phyloP scores from a whole-genome alignment of 805 yeast genomes.

The Wickerhamiella nectarea region DNA sequence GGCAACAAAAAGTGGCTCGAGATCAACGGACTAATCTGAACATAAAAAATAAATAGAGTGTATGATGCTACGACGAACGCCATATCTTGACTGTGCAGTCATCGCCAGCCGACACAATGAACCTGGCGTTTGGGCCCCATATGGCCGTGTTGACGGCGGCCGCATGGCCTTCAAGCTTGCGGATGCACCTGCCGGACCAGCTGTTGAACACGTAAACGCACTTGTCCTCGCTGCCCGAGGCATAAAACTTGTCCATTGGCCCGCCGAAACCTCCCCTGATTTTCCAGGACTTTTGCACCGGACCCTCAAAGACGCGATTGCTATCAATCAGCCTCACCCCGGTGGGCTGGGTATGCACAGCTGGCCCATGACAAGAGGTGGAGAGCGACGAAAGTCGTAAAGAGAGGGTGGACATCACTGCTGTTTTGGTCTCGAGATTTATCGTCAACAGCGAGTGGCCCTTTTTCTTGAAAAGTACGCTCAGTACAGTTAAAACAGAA shows the following conservation, averaged over 20 bases:
- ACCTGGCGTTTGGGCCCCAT: slow-evolving; percentile 42
- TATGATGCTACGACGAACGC: slow-evolving; percentile 14
- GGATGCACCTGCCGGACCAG: slow-evolving; percentile 51
- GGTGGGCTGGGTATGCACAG: slow-evolving; percentile 3
- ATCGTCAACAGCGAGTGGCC: not conserved
- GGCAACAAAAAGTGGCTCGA: slow-evolving; percentile 69
- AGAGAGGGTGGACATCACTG: not conserved
- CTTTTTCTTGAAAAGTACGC: not conserved
- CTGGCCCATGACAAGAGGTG: not conserved
- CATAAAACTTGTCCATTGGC: slow-evolving; percentile 49
- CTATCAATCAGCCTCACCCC: not conserved
- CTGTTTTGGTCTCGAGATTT: slow-evolving; percentile 2
- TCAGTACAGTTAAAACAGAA: slow-evolving; percentile 24
- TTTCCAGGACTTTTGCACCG: slow-evolving; percentile 45
- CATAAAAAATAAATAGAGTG: not conserved
- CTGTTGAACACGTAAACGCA: slow-evolving; percentile 67
- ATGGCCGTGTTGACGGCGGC: slow-evolving; percentile 65
- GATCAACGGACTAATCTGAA: slow-evolving; percentile 45
- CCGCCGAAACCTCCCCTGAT: slow-evolving; percentile 71
- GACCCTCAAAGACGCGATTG: slow-evolving; percentile 37
- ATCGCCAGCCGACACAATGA: slow-evolving; percentile 80
- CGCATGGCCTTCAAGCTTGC: slow-evolving; percentile 47
- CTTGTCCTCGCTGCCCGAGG: slow-evolving; percentile 80
- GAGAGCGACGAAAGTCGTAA: not conserved
- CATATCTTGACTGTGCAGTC: slow-evolving; percentile 51